Conservation (phyloP, 495 filamentous ascomycete genomes). For the Xylaria intraflava region DNA sequence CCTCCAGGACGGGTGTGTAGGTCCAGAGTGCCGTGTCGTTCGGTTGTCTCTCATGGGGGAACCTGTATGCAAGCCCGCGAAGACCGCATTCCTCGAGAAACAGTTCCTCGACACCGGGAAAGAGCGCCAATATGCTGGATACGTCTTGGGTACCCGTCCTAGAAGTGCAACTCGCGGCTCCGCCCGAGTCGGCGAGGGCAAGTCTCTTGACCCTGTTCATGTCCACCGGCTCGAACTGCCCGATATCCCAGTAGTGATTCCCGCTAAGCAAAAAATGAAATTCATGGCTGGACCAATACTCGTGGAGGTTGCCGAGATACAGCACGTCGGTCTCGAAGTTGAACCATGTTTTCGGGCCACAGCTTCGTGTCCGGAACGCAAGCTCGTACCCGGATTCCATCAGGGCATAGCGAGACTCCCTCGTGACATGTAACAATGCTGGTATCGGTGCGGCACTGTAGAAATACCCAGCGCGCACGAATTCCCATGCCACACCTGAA, state of each 20-base stretch:
- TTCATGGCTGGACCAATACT: not conserved
- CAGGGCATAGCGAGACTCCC: conserved; percentile 12
- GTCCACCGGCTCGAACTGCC: conserved; percentile 1
- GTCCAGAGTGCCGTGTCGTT: not conserved
- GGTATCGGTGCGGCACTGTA: conserved; percentile 12
- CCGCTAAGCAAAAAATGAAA: not conserved
- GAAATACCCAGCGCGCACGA: not conserved
- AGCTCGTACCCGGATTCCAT: conserved; percentile 11
- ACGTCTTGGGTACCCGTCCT: not conserved
- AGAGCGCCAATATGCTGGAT: not conserved
- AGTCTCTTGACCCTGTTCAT: conserved; percentile 1
- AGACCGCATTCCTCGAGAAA: not conserved
- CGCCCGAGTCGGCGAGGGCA: not conserved
- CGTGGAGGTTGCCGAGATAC: not conserved
- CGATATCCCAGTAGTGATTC: not conserved
- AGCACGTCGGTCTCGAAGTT: conserved; percentile 11
- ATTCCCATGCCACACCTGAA: not conserved
- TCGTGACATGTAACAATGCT: conserved; percentile 8
- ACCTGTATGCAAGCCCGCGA: too few species aligned
- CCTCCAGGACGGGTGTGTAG: not conserved
- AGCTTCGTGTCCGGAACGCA: conserved; percentile 9
- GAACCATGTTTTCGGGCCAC: conserved; percentile 11
- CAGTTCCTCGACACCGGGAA: not conserved
- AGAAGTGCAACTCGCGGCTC: not conserved
- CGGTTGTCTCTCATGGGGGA: not conserved